Evolutionary conservation across 1,284 basidiomycete genomes (phyloP), one percentile per base, ranked within the genome.

Genomic region (Boletus mariae): DNA sequence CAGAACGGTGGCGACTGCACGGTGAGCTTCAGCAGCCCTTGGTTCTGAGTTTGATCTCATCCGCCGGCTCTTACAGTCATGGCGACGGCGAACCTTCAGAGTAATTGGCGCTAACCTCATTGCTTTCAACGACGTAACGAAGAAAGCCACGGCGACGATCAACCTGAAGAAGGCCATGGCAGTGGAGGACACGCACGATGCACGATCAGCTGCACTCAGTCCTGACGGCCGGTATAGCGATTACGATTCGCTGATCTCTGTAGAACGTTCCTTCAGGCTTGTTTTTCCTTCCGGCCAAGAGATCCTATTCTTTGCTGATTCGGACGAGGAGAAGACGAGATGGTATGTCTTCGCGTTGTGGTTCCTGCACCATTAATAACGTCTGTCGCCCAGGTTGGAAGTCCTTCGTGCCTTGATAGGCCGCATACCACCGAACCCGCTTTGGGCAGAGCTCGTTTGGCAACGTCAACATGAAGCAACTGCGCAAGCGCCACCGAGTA

Each of bases 1-100:
- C 96, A 99, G 74, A 83, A 82, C 56, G 96, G 96, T 5, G 96
- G 94, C n/a, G 96, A 97, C 71, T 97, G 94, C 67, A 80, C 74
- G 54, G 94, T 95, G 70, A 69, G 88, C 72, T 11, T 35, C 57
- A 23, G 40, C 2, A 3, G 2, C 7, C 0, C 37, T 46, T 8
- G 0, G 8, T 31, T 44, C 8, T 31, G n/a, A 28, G 15, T 15
- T 31, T 28, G 4, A 43, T 52, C 47, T 54, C 51, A 62, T 11
- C 31, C 7, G 25, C 17, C 20, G 34, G 13, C 47, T 46, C 23
- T 48, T 45, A 38, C 59, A 96, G 91, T 84, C 86, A 11, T 97
- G 94, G 86, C 85, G 92, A 43, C 80, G 96, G 45, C 84, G 96
- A 41, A 85, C 87, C 55, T 81, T 98, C 58, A 85, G 94, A 42